These are phyloP conservation scores for Hypoxylon sp. DNA, from an alignment of 2,329 filamentous ascomycete genomes.

Conservation along the genomic window DNA sequence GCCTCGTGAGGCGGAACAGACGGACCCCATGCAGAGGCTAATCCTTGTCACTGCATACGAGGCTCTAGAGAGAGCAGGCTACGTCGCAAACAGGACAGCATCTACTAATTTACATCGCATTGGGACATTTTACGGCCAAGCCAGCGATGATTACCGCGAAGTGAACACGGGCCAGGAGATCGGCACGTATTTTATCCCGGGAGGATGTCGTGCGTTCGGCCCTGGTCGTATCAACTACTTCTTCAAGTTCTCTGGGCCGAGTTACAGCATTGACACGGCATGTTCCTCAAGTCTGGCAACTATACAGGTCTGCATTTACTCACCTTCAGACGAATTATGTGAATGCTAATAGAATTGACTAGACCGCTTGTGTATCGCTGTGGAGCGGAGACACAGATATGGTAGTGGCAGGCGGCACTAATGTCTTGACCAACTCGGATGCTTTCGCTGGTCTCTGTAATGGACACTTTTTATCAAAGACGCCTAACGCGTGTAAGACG, in stretches of 20 bases:
- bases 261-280: conserved; percentile 52
- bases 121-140: conserved; percentile 45
- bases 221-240: conserved; percentile 58
- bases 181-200: conserved; percentile 58
- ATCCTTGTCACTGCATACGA: conserved; percentile 77
- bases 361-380: conserved; percentile 68
- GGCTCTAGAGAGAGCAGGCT: conserved; percentile 74
- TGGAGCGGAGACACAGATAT: conserved; percentile 75
- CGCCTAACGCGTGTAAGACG: conserved; percentile 60
- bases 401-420: conserved; percentile 74
- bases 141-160: conserved; percentile 67
- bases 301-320: conserved; percentile 25
- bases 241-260: conserved; percentile 55
- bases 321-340: neutral
- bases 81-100: conserved; percentile 43
- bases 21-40: conserved; percentile 76
- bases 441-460: conserved; percentile 73
- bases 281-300: conserved; percentile 52
- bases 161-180: conserved; percentile 74
- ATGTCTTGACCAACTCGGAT: conserved; percentile 76
- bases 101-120: conserved; percentile 41
- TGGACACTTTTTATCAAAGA: conserved; percentile 72
- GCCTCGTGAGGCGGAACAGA: conserved; percentile 54
- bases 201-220: conserved; percentile 55
- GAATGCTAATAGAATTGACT: conserved; percentile 1